Evolutionary conservation across 176 grass and related monocot genomes (phyloP).

Genomic region (Ananas comosus): DNA sequence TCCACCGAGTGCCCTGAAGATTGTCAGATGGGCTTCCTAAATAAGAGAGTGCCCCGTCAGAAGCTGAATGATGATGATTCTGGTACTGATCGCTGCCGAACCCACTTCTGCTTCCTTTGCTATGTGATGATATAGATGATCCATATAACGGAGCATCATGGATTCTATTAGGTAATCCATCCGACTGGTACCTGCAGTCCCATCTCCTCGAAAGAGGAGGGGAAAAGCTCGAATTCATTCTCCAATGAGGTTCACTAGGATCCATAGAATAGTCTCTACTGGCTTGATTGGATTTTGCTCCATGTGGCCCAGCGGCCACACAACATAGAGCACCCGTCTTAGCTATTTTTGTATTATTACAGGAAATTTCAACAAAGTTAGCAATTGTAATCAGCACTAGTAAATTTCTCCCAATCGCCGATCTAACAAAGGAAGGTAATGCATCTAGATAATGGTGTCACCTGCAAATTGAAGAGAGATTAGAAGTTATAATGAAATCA

Average conservation of each 20-base stretch:
- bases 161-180: slow-evolving; percentile 48
- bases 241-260: slow-evolving; percentile 74
- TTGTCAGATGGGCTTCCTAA: slow-evolving; percentile 79
- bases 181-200: slow-evolving; percentile 54
- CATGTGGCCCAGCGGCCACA: slow-evolving; percentile 96
- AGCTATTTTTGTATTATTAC: slow-evolving; percentile 43
- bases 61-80: slow-evolving; percentile 81
- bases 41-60: slow-evolving; percentile 91
- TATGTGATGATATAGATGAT: slow-evolving; percentile 49
- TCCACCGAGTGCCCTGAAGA: slow-evolving; percentile 68
- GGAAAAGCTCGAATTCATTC: slow-evolving; percentile 85
- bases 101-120: slow-evolving; percentile 54
- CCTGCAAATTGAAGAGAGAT: no score
- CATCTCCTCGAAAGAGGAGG: slow-evolving; percentile 65
- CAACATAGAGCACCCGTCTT: slow-evolving; percentile 98
- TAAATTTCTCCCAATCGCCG: background rate
- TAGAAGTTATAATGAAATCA: no score
- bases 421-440: background rate
- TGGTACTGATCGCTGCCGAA: slow-evolving; percentile 56
- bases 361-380: slow-evolving; percentile 8
- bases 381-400: background rate
- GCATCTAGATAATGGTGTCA: background rate
- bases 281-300: slow-evolving; percentile 54
- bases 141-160: slow-evolving; percentile 38
- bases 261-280: slow-evolving; percentile 82